Base-by-base conservation (phyloP, 179 eudicot species). In the Spinacia oleracea region DNA sequence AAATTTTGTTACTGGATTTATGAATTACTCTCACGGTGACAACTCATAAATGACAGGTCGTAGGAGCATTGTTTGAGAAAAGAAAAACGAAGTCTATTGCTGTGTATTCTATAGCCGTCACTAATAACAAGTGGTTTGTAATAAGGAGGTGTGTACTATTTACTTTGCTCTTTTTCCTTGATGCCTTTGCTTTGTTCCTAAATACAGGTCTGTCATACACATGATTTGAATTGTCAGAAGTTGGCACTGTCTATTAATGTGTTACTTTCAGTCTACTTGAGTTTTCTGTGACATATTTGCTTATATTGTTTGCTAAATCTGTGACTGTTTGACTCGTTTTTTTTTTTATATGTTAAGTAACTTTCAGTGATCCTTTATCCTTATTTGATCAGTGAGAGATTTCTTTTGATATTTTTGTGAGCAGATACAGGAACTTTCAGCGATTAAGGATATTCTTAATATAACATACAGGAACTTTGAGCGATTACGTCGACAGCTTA, bases 351-450 rank as follows among this genome's bases (percentile, higher is more conserved):
- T 55, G 10, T 64, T 2, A 11, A 65, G 68, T 64, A 70, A 23
- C 3, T 62, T 63, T 35, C 21, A 12, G 7, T 51, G 45, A 40
- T 53, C 27, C n/a, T 48, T 72, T 31, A 15, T 71, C 16, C 25
- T 51, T 29, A 35, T 59, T 38, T 70, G 48, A 64, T 65, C 48
- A 14, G 65, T 79, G 25, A 82, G 25, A 74, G 29, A 45, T 72
- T 40, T 45, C 70, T 76, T 40, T 77, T 45, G 40, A 63, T 77
- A 15, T 62, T 12, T 48, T 71, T 79, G 70, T 85, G 74, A 48
- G 72, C 94, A 96, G 99, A 89, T 96, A 96, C 76, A 85, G 98
- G 80, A 96, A 96, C n/a, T n/a, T n/a, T n/a, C n/a, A n/a, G n/a
- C n/a, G n/a, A n/a, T n/a, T n/a, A n/a, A n/a, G n/a, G n/a, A n/a